Percentiles rank a stretch among this genome's conserved stretches.
Conservation (phyloP, 768 basidiomycete genomes). For the Mycena rebaudengoi region DNA sequence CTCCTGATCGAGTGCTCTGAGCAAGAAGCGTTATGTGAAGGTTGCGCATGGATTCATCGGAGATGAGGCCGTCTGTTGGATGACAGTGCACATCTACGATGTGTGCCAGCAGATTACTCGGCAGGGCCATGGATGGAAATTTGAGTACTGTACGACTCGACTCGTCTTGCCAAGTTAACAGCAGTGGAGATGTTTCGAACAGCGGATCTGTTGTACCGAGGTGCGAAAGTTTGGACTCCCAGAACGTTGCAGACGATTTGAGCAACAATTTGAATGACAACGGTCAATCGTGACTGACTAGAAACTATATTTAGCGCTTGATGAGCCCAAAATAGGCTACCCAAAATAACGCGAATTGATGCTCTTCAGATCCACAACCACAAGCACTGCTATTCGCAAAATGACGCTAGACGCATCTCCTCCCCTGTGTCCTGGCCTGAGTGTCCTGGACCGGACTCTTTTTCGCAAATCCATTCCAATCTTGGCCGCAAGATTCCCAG, state of each 20-base stretch:
- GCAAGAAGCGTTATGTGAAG: constrained; percentile 78
- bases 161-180: no score
- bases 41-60: constrained; percentile 56
- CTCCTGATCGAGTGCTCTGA: constrained; percentile 75
- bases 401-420: constrained; percentile 50
- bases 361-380: neutral
- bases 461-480: constrained; percentile 76
- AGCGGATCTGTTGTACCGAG: neutral
- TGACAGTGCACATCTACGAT: constrained; percentile 93
- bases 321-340: no score
- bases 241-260: no score
- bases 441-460: constrained; percentile 64
- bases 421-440: constrained; percentile 56
- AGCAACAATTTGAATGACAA: no score
- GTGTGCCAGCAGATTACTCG: no score
- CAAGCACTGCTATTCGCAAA: constrained; percentile 36
- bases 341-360: constrained; percentile 1
- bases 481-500: constrained; percentile 71
- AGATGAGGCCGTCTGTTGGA: constrained; percentile 76
- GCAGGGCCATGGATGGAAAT: no score
- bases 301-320: no score
- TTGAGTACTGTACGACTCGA: no score
- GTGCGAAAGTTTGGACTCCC: no score
- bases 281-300: no score
- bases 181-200: no score